A percentile compares a stretch with the other conserved stretches of the same genome.
Evolutionary conservation across 164 flowering plant species (phyloP).

Genomic region (Cinnamomum chago): DNA sequence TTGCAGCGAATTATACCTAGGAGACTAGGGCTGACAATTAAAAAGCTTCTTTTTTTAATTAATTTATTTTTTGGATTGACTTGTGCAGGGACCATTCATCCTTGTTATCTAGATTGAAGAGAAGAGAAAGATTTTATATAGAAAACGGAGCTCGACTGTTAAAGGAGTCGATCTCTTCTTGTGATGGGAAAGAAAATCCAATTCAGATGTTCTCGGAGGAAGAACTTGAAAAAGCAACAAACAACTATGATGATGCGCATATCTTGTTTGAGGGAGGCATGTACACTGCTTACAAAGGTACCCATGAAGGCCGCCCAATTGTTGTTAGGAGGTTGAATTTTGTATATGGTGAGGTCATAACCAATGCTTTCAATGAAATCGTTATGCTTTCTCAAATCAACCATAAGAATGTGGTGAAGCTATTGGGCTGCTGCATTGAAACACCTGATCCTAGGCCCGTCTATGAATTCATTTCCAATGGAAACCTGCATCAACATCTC

Average conservation of each 20-base stretch:
- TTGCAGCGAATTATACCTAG: no score
- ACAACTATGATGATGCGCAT: neutral
- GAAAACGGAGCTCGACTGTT: constrained; percentile 7
- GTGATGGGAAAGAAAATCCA: constrained; percentile 6
- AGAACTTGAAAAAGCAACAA: constrained; percentile 12
- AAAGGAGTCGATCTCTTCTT: constrained; percentile 8
- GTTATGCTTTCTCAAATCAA: constrained; percentile 8
- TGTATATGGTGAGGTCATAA: neutral
- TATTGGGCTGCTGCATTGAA: constrained; percentile 19
- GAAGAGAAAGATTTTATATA: neutral
- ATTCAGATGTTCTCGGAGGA: constrained; percentile 9
- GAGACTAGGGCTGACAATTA: no score
- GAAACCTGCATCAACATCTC: constrained; percentile 4
- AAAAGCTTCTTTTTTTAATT: no score
- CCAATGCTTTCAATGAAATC: constrained; percentile 3
- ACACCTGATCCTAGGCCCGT: constrained; percentile 10
- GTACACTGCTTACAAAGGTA: constrained; percentile 4
- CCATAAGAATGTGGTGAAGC: constrained; percentile 17
- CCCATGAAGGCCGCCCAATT: neutral
- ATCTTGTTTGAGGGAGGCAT: neutral
- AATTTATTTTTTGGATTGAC: no score
- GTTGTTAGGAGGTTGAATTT: neutral
- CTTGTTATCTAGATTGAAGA: neutral
- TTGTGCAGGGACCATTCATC: no score
- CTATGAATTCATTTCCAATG: constrained; percentile 7